Base-by-base conservation (phyloP, 148 eudicot species). In the Gaultheria prostrata region DNA sequence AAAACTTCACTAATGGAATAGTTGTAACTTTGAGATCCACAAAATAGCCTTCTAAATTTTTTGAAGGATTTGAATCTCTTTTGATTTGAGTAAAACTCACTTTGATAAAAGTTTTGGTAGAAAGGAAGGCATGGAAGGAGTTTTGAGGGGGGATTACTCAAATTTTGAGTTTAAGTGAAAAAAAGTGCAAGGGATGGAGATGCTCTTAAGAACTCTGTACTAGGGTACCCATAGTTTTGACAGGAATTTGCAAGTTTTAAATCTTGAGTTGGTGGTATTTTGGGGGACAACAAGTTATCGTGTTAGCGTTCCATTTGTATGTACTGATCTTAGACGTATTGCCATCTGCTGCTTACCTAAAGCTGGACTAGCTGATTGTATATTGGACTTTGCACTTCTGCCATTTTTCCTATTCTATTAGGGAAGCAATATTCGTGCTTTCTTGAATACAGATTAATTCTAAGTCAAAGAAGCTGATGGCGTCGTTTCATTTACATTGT, bases 321-420 rank as follows among this genome's bases (percentile, higher is more conserved):
- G 20, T 8, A 43, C 43, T 39, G 43, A 39, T 39, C 24, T 74
- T n/a, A 4, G 51, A 8, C 24, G 20, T 72, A 35, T 72, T 35
- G 76, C 76, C 15, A 72, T 17, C n/a, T 39, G 50, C 77, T 73
- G 48, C 77, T 73, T 33, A 43, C 26, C 28, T 73, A 73, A 35
- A 39, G 50, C 49, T 73, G 77, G 77, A 73, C 45, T 72, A 35
- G 46, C 49, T 69, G 35, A 71, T 17, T 72, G 30, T 8, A 72
- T 63, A n/a, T 7, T 63, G 30, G 30, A 63, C 2, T 21, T n/a
- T n/a, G 7, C 8, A 63, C 20, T 17, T 72, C 35, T 72, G 8
- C 20, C 48, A 72, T 72, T 72, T 72, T 18, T n/a, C 76, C 2
- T 35, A 6, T 35, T n/a, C 39, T 32, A 4, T 69, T 39, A 69